These are phyloP conservation scores for Dactylellina haptotyla DNA, from an alignment of 2,329 filamentous ascomycete genomes.

Conservation along the genomic window DNA sequence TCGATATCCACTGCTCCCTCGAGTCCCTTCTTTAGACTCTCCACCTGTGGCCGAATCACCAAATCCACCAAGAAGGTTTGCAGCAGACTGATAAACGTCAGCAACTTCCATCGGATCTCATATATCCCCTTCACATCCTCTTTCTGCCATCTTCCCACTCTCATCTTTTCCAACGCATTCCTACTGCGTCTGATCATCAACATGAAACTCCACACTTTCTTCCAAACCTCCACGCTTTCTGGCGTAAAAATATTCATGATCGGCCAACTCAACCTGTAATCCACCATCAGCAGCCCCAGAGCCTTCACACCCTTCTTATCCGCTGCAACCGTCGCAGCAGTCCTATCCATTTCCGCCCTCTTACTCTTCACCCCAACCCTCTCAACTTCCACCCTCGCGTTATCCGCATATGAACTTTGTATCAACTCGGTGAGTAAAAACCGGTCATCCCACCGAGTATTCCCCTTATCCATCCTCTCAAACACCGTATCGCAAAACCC, in stretches of 20 bases:
- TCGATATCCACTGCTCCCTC: constrained; percentile 44
- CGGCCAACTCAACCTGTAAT: constrained; percentile 32
- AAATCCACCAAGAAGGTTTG: constrained; percentile 47
- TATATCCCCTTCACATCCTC: constrained; percentile 24
- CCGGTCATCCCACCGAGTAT: constrained; percentile 77
- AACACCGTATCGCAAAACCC: constrained; percentile 76
- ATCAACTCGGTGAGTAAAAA: constrained; percentile 82
- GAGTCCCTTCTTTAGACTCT: constrained; percentile 25
- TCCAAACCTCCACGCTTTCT: constrained; percentile 35
- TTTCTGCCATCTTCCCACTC: constrained; percentile 13
- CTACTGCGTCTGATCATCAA: constrained; percentile 50
- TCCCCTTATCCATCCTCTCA: constrained; percentile 73
- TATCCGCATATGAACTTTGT: constrained; percentile 73
- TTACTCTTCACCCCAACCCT: constrained; percentile 64
- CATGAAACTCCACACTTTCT: constrained; percentile 35
- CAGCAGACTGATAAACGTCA: constrained; percentile 46
- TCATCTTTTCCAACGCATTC: constrained; percentile 38
- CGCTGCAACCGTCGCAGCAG: not conserved
- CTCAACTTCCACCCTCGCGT: constrained; percentile 68
- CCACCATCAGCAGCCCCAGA: constrained; percentile 41
- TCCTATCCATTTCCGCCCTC: not conserved
- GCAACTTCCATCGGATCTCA: constrained; percentile 36
- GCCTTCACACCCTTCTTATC: constrained; percentile 36
- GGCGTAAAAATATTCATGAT: constrained; percentile 35
- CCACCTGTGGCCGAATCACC: constrained; percentile 40